Evolutionary conservation across 2,329 filamentous ascomycete species (phyloP), one percentile per base, ranked within the genome.

Genomic region (Pyricularia pennisetigena): DNA sequence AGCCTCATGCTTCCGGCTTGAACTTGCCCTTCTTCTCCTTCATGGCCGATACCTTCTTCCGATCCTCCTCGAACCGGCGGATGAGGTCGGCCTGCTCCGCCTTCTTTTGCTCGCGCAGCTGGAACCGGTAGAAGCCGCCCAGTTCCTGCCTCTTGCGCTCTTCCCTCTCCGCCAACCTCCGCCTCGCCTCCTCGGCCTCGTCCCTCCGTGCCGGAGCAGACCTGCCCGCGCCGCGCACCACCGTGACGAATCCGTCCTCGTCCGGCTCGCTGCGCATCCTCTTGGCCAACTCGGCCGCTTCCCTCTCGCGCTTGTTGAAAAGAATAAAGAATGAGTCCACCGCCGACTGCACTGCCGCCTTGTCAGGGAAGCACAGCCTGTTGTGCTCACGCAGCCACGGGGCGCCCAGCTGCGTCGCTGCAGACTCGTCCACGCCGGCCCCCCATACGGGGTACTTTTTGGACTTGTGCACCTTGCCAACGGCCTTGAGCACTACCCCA

Each of bases 201-300:
- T 90, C 90, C 70, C 88, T 84, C 68, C 89, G 86, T 1, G 91
- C 93, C 0, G 92, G 88, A n/a, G 90, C 90, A 7, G 84, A 84
- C 69, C 90, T 83, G n/a, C 28, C 29, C 57, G 91, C 91, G 29
- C 93, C 93, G 68, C 91, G 86, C 1, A 89, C 91, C 28, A 99
- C 95, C 3, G 94, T 98, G 65, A 98, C 86, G 76, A 99, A 99
- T 1, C 95, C 95, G 77, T 99, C 95, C 75, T 93, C 94, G 77
- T 99, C 95, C 0, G 94, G 93, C 74, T 93, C 89, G 72, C 90
- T 90, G 70, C 92, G 88, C 70, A 90, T 81, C 68, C 85, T 81
- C 79, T 86, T 88, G 75, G 80, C 90, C 75, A 82, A 84, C 79
- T 81, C 88, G 71, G 75, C 84, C 72, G 82, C 89, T 78, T 82